Base-by-base conservation (phyloP, 768 basidiomycete species). In the Lactarius vividus region DNA sequence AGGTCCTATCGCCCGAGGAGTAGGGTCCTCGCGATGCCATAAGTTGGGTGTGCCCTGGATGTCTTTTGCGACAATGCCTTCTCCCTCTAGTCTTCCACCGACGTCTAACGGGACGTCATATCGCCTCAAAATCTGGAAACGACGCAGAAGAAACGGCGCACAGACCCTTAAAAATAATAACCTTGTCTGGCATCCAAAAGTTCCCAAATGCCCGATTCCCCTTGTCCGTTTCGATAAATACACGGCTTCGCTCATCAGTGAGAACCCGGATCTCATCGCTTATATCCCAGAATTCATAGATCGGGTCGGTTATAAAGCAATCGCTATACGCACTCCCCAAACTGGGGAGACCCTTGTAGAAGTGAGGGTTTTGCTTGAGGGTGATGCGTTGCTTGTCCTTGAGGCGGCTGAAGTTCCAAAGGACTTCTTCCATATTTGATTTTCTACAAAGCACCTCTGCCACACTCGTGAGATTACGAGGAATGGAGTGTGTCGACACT, bases 331-430 rank as follows among this genome's bases (percentile, higher is more conserved):
- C 61, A 1, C 28, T 40, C 2, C 6, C 9, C 0, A 8, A 42
- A 13, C 15, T 11, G 8, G 66, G 63, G 9, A 68, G 53, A 13
- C 1, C 20, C 16, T 9, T 15, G 13, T 68, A 68, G 37, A 68
- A 68, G 59, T 57, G 55, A 28, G 67, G 63, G 16, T 65, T 65
- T 6, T 68, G 58, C n/a, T 40, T 53, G 20, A 65, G 63, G 1
- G 59, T 42, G n/a, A 68, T 35, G 29, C 67, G 67, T 9, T 28
- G 54, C 8, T 37, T 15, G 10, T 18, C 58, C 37, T 53, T 40
- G 39, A 52, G 33, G 28, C 59, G 63, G 31, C 37, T 44, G 46
- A 68, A 65, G 16, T 65, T 68, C 67, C 67, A 68, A 9, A 65
- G 9, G 13, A 68, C 35, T 53, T 68, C 67, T 16, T 44, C 16